Evolutionary conservation across 108 stramenopile species (phyloP), one percentile per base, ranked within the genome.

Genomic region (Cyclotella atomus): DNA sequence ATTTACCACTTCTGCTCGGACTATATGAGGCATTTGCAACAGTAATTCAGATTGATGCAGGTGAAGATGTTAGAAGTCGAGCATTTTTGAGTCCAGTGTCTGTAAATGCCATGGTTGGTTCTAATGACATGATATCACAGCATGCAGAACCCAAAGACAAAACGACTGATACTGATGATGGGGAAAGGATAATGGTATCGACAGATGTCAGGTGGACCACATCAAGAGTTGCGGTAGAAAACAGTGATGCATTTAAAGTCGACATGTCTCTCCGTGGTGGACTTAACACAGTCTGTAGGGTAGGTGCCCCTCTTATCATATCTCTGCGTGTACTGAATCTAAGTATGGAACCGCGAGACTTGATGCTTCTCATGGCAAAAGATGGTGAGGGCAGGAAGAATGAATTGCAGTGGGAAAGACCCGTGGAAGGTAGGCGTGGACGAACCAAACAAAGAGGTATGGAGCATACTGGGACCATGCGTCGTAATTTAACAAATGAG

Each of bases 351-450:
- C 61, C 87, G 0, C 65, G 86, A 38, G 84, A 89, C 82, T 62
- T 94, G n/a, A 90, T 89, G 88, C 73, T 93, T 9, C 47, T 90
- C 15, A 84, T 90, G 86, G 90, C 87, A 19, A 90, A 91, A 71
- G 85, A 88, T 56, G 88, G 82, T 17, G 81, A 76, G 6, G 70
- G 79, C 28, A 55, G 59, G 46, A 66, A 54, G 34, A 59, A 54
- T 60, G 38, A 46, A 30, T 71, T 63, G 68, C 60, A 63, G 33
- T 78, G 66, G 63, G 69, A 81, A 45, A 49, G 52, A 24, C 52
- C 59, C 9, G n/a, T 30, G 8, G 55, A 30, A 16, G 53, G 35
- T 41, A 32, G 60, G 28, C 56, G 68, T 4, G 68, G 28, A 21
- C 25, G 17, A 10, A 64, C 15, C 32, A 71, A 57, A 41, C 17